A percentile compares a stretch with the other conserved stretches of the same genome.
Evolutionary conservation across 108 stramenopile species (phyloP).

Genomic region (Nitzschia palea): DNA sequence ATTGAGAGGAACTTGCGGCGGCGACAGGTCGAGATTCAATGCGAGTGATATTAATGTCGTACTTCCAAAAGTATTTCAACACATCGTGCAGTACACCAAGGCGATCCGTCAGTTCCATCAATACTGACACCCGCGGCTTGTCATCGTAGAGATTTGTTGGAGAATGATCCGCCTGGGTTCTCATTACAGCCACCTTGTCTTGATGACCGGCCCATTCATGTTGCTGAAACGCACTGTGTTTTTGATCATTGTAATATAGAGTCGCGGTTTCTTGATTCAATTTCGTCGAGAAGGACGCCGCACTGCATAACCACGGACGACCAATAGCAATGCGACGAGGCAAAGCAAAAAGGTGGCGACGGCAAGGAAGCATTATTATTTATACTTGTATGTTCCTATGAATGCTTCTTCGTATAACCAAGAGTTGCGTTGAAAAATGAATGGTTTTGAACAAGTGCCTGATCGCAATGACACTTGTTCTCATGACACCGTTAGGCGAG

Average conservation of each 20-base stretch:
- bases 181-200: constrained; percentile 23
- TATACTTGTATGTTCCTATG: too few species aligned
- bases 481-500: too few species aligned
- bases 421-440: too few species aligned
- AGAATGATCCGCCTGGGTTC: not conserved
- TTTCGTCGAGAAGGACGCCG: constrained; percentile 1
- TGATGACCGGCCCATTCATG: constrained; percentile 20
- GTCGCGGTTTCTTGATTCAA: constrained; percentile 12
- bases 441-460: too few species aligned
- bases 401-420: too few species aligned
- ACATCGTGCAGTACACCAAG: constrained; percentile 90
- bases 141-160: not conserved
- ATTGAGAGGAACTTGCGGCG: not conserved
- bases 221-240: not conserved
- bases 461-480: too few species aligned
- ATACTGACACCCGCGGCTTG: constrained; percentile 40
- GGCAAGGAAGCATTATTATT: too few species aligned
- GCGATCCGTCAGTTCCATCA: constrained; percentile 87
- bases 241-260: not conserved
- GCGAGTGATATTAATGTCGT: constrained; percentile 88
- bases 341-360: not conserved
- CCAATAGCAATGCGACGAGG: not conserved
- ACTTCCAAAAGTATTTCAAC: constrained; percentile 89
- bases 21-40: constrained; percentile 84
- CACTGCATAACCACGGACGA: too few species aligned